Conservation (phyloP, 768 basidiomycete genomes). For the Leccinum ochraceum region DNA sequence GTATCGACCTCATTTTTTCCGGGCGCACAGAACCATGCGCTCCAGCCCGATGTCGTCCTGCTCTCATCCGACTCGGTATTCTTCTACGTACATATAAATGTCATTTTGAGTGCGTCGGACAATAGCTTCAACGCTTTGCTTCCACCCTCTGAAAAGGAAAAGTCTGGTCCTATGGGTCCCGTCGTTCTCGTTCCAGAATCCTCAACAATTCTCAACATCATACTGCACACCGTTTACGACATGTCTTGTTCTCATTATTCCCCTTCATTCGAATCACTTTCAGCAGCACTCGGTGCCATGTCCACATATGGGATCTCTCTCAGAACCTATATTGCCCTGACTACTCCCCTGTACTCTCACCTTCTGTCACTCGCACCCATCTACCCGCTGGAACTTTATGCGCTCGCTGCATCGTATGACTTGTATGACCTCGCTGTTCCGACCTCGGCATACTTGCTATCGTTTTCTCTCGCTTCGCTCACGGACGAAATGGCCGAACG, state of each 20-base stretch:
- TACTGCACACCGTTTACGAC: slow-evolving; percentile 73
- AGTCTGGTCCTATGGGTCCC: slow-evolving; percentile 46
- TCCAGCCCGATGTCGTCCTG: slow-evolving; percentile 64
- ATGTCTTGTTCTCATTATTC: slow-evolving; percentile 75
- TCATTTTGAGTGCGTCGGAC: slow-evolving; percentile 58
- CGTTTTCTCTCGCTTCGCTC: slow-evolving; percentile 64
- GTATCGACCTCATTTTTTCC: slow-evolving; percentile 85
- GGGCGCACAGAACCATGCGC: slow-evolving; percentile 54
- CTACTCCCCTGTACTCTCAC: slow-evolving; percentile 55
- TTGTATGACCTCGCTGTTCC: slow-evolving; percentile 74
- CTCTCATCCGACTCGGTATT: slow-evolving; percentile 77
- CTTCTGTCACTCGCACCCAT: slow-evolving; percentile 69
- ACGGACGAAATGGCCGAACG: slow-evolving; percentile 68
- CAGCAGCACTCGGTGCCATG: slow-evolving; percentile 56
- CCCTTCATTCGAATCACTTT: slow-evolving; percentile 61
- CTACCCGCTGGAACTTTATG: slow-evolving; percentile 70
- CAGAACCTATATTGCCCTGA: slow-evolving; percentile 46
- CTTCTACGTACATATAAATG: slow-evolving; percentile 74
- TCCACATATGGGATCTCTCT: slow-evolving; percentile 60
- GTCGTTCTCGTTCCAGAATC: slow-evolving; percentile 62
- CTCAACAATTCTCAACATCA: slow-evolving; percentile 65
- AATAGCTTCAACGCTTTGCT: slow-evolving; percentile 67
- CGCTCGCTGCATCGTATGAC: slow-evolving; percentile 65
- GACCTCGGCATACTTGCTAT: slow-evolving; percentile 72
- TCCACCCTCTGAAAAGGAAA: slow-evolving; percentile 40